Percentiles rank a stretch among this genome's conserved stretches.
Conservation (phyloP, 148 eudicot genomes). For the Arctostaphylos glauca region DNA sequence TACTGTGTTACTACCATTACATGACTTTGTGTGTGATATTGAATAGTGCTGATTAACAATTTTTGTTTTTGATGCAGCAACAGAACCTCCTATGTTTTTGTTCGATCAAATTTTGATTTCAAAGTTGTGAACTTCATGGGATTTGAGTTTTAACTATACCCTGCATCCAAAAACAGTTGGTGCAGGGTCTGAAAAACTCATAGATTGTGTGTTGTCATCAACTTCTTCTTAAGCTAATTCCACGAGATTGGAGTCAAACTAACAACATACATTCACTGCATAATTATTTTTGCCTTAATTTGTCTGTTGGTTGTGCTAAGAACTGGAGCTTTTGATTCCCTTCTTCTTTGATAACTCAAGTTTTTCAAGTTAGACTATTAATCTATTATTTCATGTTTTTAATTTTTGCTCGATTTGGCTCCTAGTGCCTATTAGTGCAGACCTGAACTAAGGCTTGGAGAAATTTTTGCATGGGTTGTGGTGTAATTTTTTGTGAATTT, state of each 20-base stretch:
- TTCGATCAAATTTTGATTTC: neutral
- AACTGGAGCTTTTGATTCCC: neutral
- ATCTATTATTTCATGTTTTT: neutral
- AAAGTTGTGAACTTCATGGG: neutral
- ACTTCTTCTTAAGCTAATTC: slow-evolving; percentile 50
- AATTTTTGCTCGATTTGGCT: too few species aligned
- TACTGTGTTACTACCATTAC: neutral
- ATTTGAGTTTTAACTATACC: slow-evolving; percentile 58
- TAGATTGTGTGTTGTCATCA: slow-evolving; percentile 59
- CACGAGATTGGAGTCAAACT: slow-evolving; percentile 57
- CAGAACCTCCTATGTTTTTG: neutral
- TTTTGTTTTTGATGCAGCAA: neutral
- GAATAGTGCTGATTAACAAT: neutral
- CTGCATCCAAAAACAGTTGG: slow-evolving; percentile 15
- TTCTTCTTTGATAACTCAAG: neutral
- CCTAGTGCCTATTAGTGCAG: too few species aligned
- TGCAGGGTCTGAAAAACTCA: slow-evolving; percentile 54
- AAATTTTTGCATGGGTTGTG: too few species aligned
- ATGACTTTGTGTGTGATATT: neutral
- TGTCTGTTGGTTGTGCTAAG: neutral
- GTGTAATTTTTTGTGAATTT: too few species aligned
- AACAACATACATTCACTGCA: neutral
- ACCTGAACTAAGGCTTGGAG: too few species aligned
- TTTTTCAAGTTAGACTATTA: neutral
- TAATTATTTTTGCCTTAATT: neutral